Conservation (phyloP, 1,139 yeast genomes). For the Pneumocystis sp. region DNA sequence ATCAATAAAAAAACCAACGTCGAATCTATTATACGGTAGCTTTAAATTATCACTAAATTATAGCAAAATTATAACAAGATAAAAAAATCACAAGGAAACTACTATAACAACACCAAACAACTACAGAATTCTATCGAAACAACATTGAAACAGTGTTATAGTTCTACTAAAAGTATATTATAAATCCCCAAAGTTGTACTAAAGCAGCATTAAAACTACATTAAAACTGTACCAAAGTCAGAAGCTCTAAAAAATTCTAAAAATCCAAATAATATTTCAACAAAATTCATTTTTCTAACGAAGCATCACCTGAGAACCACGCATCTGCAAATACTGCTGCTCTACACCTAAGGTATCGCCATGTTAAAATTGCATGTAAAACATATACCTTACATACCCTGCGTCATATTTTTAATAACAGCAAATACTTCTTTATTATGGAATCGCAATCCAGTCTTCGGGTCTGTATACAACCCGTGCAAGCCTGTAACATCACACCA, state of each 20-base stretch:
- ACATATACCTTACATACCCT: background rate
- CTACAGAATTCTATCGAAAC: background rate
- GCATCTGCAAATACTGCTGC: background rate
- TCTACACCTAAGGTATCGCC: background rate
- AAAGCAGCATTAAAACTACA: background rate
- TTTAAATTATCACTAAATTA: background rate
- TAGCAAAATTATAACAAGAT: background rate
- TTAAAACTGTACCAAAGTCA: background rate
- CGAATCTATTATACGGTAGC: background rate
- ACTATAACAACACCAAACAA: background rate
- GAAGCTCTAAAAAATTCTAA: background rate
- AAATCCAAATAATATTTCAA: too few relatives aligned
- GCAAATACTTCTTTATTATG: conserved; percentile 75
- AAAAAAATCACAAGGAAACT: background rate
- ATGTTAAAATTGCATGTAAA: background rate
- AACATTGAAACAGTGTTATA: background rate
- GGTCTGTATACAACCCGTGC: conserved; percentile 60
- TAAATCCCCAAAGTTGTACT: background rate
- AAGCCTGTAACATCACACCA: conserved; percentile 93
- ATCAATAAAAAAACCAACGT: background rate
- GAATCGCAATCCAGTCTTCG: conserved; percentile 61
- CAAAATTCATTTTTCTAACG: background rate
- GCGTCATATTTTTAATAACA: conserved; percentile 49
- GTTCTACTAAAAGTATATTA: too few relatives aligned
- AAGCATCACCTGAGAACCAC: background rate